Conservation (phyloP, 2,329 filamentous ascomycete species). For the Penicillium sp. region DNA sequence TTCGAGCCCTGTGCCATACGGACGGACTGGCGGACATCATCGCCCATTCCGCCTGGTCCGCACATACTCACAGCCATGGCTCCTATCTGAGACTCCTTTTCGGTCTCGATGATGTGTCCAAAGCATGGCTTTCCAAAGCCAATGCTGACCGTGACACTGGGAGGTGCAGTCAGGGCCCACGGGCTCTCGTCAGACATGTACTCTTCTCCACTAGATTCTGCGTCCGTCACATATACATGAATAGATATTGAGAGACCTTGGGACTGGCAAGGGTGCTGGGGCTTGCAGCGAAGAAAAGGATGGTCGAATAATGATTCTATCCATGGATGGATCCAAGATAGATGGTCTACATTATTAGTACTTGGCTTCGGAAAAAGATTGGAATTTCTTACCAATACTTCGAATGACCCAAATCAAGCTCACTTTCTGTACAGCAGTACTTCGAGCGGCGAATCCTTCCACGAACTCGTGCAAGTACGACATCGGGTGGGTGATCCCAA, state of each 20-base stretch:
- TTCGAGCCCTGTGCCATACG: constrained; percentile 33
- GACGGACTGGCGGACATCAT: constrained; percentile 42
- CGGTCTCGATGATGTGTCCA: constrained; percentile 28
- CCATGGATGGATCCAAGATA: constrained; percentile 42
- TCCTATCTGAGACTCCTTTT: constrained; percentile 36
- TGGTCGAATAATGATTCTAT: constrained; percentile 38
- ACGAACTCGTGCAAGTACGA: constrained; percentile 40
- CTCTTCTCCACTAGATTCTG: constrained; percentile 31
- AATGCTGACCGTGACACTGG: constrained; percentile 32
- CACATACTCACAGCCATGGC: constrained; percentile 46
- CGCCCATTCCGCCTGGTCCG: constrained; percentile 42
- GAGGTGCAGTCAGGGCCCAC: constrained; percentile 33
- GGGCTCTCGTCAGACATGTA: constrained; percentile 30
- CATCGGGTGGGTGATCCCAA: constrained; percentile 44
- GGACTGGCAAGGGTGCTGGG: constrained; percentile 31
- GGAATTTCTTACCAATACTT: constrained; percentile 32
- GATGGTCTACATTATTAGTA: constrained; percentile 31
- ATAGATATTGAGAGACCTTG: constrained; percentile 34
- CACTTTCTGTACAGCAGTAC: constrained; percentile 34
- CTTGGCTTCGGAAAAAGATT: background rate
- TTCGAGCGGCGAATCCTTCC: constrained; percentile 28
- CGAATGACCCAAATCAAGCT: constrained; percentile 40
- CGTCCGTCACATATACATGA: constrained; percentile 34
- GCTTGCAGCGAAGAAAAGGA: constrained; percentile 31
- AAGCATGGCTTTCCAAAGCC: constrained; percentile 35